Conservation (phyloP, 202 grass and related monocot species). For the Dendrocalamus latiflorus region DNA sequence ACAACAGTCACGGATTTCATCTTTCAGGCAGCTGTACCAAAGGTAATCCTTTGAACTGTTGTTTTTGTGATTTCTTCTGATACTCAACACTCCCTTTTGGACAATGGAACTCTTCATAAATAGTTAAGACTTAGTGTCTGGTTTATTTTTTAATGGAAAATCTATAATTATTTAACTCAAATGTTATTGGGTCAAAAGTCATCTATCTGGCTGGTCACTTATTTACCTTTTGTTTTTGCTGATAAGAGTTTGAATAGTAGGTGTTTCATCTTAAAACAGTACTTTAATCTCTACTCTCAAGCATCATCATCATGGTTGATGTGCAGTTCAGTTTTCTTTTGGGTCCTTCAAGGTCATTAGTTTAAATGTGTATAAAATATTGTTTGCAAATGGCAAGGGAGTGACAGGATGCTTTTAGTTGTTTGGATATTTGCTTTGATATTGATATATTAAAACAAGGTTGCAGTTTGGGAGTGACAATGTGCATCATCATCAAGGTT, state of each 20-base stretch:
- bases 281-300: background rate
- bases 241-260: background rate
- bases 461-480: no score
- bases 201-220: background rate
- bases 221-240: background rate
- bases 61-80: constrained; percentile 1
- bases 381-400: background rate
- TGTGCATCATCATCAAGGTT: background rate
- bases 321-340: background rate
- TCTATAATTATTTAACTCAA: constrained; percentile 8
- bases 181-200: background rate
- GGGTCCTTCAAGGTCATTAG: background rate
- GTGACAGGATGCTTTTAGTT: no score
- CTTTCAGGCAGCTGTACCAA: constrained; percentile 98
- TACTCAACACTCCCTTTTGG: background rate
- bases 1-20: constrained; percentile 71
- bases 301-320: background rate
- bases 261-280: background rate
- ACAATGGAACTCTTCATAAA: background rate
- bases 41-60: constrained; percentile 50
- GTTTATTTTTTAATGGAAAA: background rate
- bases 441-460: no score
- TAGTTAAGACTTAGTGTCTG: background rate
- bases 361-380: background rate
- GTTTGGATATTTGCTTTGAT: no score